A percentile compares a stretch with the other conserved stretches of the same genome.
phyloP scores from a whole-genome alignment of 2,329 filamentous ascomycete species.

The Coniochaeta ligniaria region DNA sequence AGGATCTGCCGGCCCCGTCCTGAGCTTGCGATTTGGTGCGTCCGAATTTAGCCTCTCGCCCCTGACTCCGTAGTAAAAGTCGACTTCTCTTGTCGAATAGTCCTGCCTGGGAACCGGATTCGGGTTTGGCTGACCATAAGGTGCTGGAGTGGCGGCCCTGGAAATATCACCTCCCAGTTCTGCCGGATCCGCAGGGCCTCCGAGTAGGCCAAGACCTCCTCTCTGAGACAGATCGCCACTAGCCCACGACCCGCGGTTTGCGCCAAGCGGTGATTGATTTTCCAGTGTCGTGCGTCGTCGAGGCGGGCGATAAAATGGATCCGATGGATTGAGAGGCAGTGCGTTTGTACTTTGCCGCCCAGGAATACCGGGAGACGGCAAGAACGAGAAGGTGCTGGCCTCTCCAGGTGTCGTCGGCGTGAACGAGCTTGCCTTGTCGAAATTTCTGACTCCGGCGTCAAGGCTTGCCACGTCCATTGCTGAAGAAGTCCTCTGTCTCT shows the following conservation, averaged over 20 bases:
- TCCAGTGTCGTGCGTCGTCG: constrained; percentile 36
- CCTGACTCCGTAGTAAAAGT: constrained; percentile 92
- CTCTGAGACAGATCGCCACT: constrained; percentile 29
- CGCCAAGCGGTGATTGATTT: constrained; percentile 37
- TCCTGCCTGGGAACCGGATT: constrained; percentile 61
- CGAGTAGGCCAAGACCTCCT: constrained; percentile 23
- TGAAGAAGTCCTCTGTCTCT: constrained; percentile 45
- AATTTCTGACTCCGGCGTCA: constrained; percentile 35
- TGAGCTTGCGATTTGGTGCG: constrained; percentile 72
- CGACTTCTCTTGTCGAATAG: constrained; percentile 89
- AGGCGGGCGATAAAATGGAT: constrained; percentile 87
- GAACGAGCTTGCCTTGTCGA: constrained; percentile 55
- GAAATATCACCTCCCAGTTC: constrained; percentile 34
- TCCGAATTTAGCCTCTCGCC: constrained; percentile 82
- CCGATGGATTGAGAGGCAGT: constrained; percentile 33
- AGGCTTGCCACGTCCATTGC: constrained; percentile 43
- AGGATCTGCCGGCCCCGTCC: constrained; percentile 91
- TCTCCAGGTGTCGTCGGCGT: constrained; percentile 69
- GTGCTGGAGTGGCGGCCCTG: constrained; percentile 36
- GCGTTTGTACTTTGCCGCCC: constrained; percentile 38
- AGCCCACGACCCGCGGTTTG: constrained; percentile 26
- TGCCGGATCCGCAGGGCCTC: constrained; percentile 25
- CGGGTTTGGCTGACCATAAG: constrained; percentile 26
- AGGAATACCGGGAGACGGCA: constrained; percentile 46
- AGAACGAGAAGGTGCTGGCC: constrained; percentile 64